Conservation (phyloP, 2,329 filamentous ascomycete genomes). For the Metarhizium anisopliae region DNA sequence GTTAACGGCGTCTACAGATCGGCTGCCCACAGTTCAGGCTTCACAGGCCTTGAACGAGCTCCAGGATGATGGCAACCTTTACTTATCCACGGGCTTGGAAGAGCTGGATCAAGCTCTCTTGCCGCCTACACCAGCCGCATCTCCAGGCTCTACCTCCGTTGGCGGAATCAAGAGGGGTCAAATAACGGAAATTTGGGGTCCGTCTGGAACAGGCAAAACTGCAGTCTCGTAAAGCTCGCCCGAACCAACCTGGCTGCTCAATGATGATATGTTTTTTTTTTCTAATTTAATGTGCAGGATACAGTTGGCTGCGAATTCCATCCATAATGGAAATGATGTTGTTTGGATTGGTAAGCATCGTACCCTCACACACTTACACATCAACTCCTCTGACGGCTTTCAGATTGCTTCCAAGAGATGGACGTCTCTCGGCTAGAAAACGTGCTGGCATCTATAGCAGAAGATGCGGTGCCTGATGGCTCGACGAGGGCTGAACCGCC, state of each 20-base stretch:
- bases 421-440: slow-evolving; percentile 18
- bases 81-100: slow-evolving; percentile 47
- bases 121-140: slow-evolving; percentile 6
- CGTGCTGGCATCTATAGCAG: slow-evolving; percentile 13
- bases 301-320: slow-evolving; percentile 56
- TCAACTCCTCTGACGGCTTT: neutral
- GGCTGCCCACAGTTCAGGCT: slow-evolving; percentile 68
- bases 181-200: slow-evolving; percentile 81
- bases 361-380: slow-evolving; percentile 2
- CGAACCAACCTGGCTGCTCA: neutral
- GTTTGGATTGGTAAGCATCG: slow-evolving; percentile 70
- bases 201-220: slow-evolving; percentile 79
- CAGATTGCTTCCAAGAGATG: slow-evolving; percentile 40
- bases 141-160: slow-evolving; percentile 8
- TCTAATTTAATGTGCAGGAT: slow-evolving; percentile 39
- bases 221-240: slow-evolving; percentile 56
- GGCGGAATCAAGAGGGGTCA: slow-evolving; percentile 66
- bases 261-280: neutral
- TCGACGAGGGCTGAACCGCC: slow-evolving; percentile 7
- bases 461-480: slow-evolving; percentile 5
- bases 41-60: slow-evolving; percentile 60
- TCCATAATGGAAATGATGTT: slow-evolving; percentile 53
- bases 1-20: slow-evolving; percentile 40
- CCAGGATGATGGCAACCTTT: slow-evolving; percentile 37
- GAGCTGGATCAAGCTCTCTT: slow-evolving; percentile 41